Conservation (phyloP, 306 rosid genomes). For the Ochetophila trinervis region DNA sequence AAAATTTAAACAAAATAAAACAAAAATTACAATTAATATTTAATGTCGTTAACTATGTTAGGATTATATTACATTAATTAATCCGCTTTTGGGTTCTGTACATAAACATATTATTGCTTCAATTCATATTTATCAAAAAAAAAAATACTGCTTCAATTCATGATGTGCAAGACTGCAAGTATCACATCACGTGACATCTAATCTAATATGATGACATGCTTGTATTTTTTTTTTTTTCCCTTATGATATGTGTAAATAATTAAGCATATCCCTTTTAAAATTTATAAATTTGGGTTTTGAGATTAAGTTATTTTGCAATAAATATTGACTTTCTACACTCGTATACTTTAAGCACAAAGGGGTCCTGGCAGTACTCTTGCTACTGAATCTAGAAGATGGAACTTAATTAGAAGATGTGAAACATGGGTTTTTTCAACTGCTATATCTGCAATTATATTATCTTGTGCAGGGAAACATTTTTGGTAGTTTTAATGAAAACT, state of each 20-base stretch:
- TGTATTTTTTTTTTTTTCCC: background rate
- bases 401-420: background rate
- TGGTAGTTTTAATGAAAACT: background rate
- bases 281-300: background rate
- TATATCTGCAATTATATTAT: background rate
- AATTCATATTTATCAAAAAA: too few species aligned
- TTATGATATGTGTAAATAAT: background rate
- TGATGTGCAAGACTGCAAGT: background rate
- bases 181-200: conserved; percentile 7
- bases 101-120: too few species aligned
- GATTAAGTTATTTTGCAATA: background rate
- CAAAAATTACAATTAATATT: too few species aligned
- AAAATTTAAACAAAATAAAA: too few species aligned
- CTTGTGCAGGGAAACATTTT: conserved; percentile 11
- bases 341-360: too few species aligned
- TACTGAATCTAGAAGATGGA: background rate
- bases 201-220: background rate
- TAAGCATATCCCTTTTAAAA: background rate
- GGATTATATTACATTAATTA: too few species aligned
- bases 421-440: background rate
- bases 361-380: background rate
- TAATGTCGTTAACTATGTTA: too few species aligned
- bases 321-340: background rate
- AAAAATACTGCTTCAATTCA: too few species aligned
- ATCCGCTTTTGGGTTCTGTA: too few species aligned